Evolutionary conservation across 305 asterid genomes (phyloP).

Genomic region (Withania somnifera): DNA sequence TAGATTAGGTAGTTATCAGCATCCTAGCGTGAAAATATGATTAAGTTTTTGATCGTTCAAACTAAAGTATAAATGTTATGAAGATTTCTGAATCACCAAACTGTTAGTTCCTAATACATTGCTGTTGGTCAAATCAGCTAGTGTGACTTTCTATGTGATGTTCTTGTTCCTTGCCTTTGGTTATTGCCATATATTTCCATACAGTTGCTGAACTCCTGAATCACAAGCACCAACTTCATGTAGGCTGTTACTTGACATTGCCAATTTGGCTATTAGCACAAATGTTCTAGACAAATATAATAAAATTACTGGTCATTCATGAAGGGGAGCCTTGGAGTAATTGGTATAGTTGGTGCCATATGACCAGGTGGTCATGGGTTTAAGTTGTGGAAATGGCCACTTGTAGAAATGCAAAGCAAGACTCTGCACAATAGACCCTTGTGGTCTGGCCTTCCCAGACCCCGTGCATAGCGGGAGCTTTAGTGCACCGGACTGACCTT

Average conservation of each 20-base stretch:
- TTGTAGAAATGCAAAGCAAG: too few species aligned
- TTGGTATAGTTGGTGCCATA: too few species aligned
- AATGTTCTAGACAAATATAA: not conserved
- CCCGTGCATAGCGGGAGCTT: too few species aligned
- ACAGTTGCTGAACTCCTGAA: not conserved
- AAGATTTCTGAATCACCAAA: not conserved
- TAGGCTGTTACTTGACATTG: not conserved
- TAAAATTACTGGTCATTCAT: not conserved
- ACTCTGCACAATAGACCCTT: too few species aligned
- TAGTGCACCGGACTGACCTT: too few species aligned
- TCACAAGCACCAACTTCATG: not conserved
- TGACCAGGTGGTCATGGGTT: too few species aligned
- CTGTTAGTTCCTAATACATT: not conserved
- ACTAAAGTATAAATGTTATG: not conserved
- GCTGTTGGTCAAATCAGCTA: not conserved
- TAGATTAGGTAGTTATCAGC: not conserved
- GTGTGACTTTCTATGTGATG: not conserved
- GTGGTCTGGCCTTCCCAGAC: too few species aligned
- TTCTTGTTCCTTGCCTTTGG: constrained; percentile 1
- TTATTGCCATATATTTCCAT: not conserved
- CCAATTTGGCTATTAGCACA: not conserved
- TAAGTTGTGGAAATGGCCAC: too few species aligned
- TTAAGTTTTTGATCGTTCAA: not conserved
- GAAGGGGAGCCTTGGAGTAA: too few species aligned
- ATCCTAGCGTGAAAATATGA: not conserved